Evolutionary conservation across 495 filamentous ascomycete genomes (phyloP).

Genomic region (Darksidea phi): DNA sequence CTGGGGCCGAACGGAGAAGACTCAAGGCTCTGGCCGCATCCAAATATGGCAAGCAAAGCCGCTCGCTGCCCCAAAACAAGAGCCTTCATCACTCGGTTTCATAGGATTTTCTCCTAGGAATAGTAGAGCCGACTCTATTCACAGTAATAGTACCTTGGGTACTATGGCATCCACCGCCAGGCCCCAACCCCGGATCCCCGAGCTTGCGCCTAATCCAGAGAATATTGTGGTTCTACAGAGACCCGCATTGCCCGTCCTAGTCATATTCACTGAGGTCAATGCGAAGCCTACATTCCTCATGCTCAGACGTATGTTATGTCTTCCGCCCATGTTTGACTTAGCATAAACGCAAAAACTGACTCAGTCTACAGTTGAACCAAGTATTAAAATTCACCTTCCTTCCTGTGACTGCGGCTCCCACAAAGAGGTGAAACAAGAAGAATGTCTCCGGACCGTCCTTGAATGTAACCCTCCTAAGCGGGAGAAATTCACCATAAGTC

Average conservation of each 20-base stretch:
- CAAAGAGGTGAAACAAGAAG: background rate
- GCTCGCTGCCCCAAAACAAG: background rate
- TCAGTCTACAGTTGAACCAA: background rate
- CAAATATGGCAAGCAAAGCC: slow-evolving; percentile 1
- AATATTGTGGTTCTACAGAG: background rate
- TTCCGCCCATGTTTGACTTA: background rate
- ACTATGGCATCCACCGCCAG: background rate
- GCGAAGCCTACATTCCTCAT: background rate
- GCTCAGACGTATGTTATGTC: background rate
- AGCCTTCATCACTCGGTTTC: background rate
- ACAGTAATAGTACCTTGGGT: background rate
- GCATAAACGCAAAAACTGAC: background rate
- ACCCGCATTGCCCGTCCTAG: slow-evolving; percentile 1
- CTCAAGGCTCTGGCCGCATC: background rate
- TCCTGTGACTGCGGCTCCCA: background rate
- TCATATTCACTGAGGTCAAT: background rate
- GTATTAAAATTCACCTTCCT: background rate
- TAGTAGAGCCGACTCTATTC: background rate
- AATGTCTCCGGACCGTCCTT: background rate
- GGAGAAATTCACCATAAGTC: background rate
- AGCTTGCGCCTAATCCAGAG: background rate
- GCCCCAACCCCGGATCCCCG: background rate
- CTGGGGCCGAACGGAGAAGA: background rate
- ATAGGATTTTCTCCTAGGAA: background rate
- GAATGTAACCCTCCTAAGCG: background rate